Evolutionary conservation across 2,329 filamentous ascomycete species (phyloP).

Genomic region (Paradendryphiella salina): DNA sequence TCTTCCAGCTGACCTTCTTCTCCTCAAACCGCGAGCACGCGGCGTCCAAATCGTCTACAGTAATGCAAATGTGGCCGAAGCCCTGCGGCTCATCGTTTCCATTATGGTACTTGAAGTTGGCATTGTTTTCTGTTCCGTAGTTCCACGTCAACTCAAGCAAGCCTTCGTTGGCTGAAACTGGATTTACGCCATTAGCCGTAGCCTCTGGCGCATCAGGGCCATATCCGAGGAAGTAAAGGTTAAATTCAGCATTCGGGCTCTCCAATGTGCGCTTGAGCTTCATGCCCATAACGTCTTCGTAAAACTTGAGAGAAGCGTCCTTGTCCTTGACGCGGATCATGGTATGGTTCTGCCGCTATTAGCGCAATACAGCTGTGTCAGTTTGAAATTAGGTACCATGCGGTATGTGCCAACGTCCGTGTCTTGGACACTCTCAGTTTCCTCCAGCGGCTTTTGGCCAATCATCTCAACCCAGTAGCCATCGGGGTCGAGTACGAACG

Average conservation of each 20-base stretch:
- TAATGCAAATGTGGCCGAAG: conserved; percentile 88
- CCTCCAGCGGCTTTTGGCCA: conserved; percentile 69
- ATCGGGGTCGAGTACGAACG: conserved; percentile 87
- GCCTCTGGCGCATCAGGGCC: conserved; percentile 53
- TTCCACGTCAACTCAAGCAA: conserved; percentile 89
- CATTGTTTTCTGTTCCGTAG: conserved; percentile 81
- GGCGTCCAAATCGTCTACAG: conserved; percentile 84
- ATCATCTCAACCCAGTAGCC: conserved; percentile 75
- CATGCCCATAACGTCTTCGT: conserved; percentile 86
- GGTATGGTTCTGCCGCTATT: conserved; percentile 69
- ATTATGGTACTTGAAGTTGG: conserved; percentile 82
- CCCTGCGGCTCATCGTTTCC: conserved; percentile 91
- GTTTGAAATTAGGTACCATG: conserved; percentile 49
- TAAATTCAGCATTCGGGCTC: conserved; percentile 73
- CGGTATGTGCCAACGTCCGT: conserved; percentile 78
- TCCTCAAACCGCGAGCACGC: conserved; percentile 86
- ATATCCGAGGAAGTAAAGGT: conserved; percentile 91
- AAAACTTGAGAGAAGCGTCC: conserved; percentile 54
- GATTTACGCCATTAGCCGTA: conserved; percentile 60
- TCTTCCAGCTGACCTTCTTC: conserved; percentile 86
- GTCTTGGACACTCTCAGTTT: conserved; percentile 70
- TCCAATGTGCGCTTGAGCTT: conserved; percentile 73
- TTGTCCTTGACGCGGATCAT: conserved; percentile 88
- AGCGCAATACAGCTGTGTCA: conserved; percentile 2
- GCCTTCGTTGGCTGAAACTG: conserved; percentile 73